Base-by-base conservation (phyloP, 139 green algal species). In the Auxenochlorella protothecoides region DNA sequence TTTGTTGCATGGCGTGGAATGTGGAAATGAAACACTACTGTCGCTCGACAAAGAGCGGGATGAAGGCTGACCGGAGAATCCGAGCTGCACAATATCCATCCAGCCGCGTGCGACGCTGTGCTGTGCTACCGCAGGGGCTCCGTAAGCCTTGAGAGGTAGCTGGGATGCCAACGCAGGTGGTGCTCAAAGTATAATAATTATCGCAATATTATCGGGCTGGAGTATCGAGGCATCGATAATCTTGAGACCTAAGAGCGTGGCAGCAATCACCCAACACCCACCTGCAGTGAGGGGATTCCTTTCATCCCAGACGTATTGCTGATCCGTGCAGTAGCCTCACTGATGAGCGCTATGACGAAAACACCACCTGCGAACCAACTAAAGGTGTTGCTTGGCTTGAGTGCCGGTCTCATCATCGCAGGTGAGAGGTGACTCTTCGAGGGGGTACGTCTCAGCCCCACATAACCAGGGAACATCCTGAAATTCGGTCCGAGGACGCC, bases 361-460 rank as follows among this genome's bases (percentile, higher is more conserved):
- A 56, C 66, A 6, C 59, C 72, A 7, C 59, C 59, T 11, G 67
- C 61, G 53, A 77, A 77, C 66, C 53, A 53, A 53, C 59, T 77
- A 10, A 16, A 16, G 4, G 15, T 77, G 9, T 10, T 72, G 5
- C 11, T 68, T 8, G 61, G 59, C 12, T 53, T 77, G 10, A 13
- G 57, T 2, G 57, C 53, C 3, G 72, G 57, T 8, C 65, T 71
- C n/a, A 52, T 60, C 57, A 55, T 76, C 1, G 51, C 72, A 56
- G 71, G 71, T 71, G 54, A 3, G 63, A 16, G 9, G 27, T 44
- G 27, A 44, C 44, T 55, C 44, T 54, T 6, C 63, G 4, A 11
- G 4, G 16, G 12, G 53, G 53, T 44, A 53, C 65, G 7, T 5
- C 5, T 4, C 5, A 55, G 68, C n/a, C 55, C 15, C 4, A 3